Base-by-base conservation (phyloP, 1,284 basidiomycete species). In the Chiua sp. region DNA sequence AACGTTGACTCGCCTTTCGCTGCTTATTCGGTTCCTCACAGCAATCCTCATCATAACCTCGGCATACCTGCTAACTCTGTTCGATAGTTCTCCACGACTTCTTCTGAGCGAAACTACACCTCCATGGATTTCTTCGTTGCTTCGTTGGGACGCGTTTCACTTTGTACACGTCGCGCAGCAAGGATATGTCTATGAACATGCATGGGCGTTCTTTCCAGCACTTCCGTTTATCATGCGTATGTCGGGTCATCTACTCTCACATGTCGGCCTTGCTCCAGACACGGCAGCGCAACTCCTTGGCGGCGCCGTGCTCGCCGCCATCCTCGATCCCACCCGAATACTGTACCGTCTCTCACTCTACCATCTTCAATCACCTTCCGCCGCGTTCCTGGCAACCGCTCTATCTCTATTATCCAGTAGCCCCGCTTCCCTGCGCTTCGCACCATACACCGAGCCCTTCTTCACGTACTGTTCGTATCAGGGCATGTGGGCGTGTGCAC, bases 81-180 rank as follows among this genome's bases (percentile, higher is more conserved):
- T 83, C 57, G 82, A 83, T 55, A 69, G 77, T 3, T 84, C 83
- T 7, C 80, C 87, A 1, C 67, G 64, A 22, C 72, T 78, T 42
- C 59, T 78, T 7, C 51, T 77, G 18, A 54, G 68, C 18, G 56
- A 47, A 16, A n/a, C 55, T 10, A 49, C 54, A 28, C 42, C 71
- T 1, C 60, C 68, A 26, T 71, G 72, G 60, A 59, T 71, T 0
- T 74, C 70, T 15, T 68, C 80, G 3, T 65, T 85, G 3, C 77
- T 94, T n/a, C 87, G 95, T 63, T 98, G 97, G 97, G 97, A 98
- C 71, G 82, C 83, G 3, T 82, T 98, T 60, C 90, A 98, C 75
- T 98, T 95, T 72, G 68, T 78, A 2, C 80, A 83, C 62, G 84
- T 94, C 51, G 91, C 92, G 0, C 65, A 79, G 16, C 75, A 85